A percentile compares a stretch with the other conserved stretches of the same genome.
Conservation (phyloP, 2,329 filamentous ascomycete genomes). For the Biscogniauxia sp. region DNA sequence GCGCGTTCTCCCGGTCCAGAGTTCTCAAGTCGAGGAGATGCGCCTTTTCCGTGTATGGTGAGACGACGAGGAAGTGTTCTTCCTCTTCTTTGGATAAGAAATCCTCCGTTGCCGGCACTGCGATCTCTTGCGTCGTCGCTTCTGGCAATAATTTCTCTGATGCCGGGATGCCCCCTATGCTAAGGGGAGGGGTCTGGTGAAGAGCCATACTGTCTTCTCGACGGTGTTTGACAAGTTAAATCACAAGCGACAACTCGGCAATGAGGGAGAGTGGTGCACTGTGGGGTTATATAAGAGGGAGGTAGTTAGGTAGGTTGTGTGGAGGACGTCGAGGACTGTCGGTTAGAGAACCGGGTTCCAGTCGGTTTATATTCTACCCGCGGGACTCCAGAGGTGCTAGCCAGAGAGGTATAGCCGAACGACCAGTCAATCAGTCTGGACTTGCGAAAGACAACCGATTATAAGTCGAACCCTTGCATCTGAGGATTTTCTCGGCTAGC, state of each 20-base stretch:
- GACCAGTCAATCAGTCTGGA: constrained; percentile 8
- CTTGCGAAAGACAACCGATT: constrained; percentile 8
- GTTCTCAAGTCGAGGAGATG: constrained; percentile 73
- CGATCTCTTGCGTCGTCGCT: constrained; percentile 13
- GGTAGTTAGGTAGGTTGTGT: not conserved
- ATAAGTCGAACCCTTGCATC: constrained; percentile 15
- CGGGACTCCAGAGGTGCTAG: not conserved
- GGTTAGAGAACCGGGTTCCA: not conserved
- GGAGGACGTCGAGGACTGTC: not conserved
- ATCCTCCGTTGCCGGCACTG: not conserved
- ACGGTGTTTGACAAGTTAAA: not conserved
- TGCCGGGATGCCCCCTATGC: constrained; percentile 1
- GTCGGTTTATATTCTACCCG: not conserved
- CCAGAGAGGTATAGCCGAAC: not conserved
- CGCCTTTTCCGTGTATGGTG: constrained; percentile 68
- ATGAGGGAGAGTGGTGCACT: not conserved
- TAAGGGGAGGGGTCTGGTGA: constrained; percentile 13
- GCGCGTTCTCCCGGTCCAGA: constrained; percentile 61
- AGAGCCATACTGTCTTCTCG: constrained; percentile 13
- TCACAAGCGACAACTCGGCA: not conserved
- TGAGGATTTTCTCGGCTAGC: constrained; percentile 16
- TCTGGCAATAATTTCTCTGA: constrained; percentile 15
- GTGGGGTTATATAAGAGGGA: not conserved
- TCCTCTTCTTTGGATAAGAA: constrained; percentile 12
- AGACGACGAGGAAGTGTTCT: constrained; percentile 54